Base-by-base conservation (phyloP, 495 filamentous ascomycete species). In the Aspergillus steynii region DNA sequence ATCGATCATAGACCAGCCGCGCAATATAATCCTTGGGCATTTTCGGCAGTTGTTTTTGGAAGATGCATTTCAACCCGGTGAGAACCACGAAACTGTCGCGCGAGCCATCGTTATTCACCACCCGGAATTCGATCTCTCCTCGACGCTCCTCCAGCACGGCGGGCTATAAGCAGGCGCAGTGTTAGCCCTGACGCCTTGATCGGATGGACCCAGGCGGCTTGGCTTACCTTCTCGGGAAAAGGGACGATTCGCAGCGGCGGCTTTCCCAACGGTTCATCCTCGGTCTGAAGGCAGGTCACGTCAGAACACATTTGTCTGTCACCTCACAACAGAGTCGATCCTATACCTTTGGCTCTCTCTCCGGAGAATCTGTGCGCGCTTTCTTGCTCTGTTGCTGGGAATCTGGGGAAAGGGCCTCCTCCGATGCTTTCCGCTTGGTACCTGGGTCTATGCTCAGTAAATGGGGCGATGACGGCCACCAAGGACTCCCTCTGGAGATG, bases 1-100 rank as follows among this genome's bases (percentile, higher is more conserved):
- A 96, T 32, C 95, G 87, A 75, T 99, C 95, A 73, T 99, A 99
- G 31, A 99, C 95, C 7, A 99, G 85, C 28, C 95, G 87, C 25
- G 95, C 95, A 61, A 99, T 98, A 72, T 99, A 99, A 67, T 98
- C 94, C 75, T 97, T 97, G 1, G 95, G 95, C 95, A 99, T 99
- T 75, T 98, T 98, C 1, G 95, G 95, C 0, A 99, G 83, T 65
- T 99, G 95, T 61, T 99, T 98, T 73, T 99, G 95, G 69, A 99
- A 99, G 55, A 99, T 96, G 69, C 93, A 97, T 73, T 98, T 99
- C 47, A 99, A 75, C 8, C 95, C 96, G 0, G 94, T 97, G 26
- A 99, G 83, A 66, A 99, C 94, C 66, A 98, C 96, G 37, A 93
- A 86, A 75, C 90, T 95, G 68, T 97, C 92, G 50, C 88, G 84